A percentile compares a stretch with the other conserved stretches of the same genome.
Conservation (phyloP, 2,329 filamentous ascomycete genomes). For the Colletotrichum graminicola region DNA sequence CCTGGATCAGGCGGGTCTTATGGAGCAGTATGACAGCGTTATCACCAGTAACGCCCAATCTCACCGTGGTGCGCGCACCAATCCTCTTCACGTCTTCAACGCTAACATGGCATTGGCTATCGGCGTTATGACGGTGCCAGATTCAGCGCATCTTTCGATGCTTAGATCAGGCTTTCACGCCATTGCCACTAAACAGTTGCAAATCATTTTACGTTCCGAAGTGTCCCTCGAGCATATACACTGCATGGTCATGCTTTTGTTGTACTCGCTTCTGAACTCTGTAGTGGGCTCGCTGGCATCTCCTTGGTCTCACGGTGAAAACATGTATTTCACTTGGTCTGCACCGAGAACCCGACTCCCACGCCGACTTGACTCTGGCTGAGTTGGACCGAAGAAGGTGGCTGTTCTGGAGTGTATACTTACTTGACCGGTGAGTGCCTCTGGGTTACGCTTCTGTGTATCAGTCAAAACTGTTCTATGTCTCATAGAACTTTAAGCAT, state of each 20-base stretch:
- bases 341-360: conserved; percentile 13
- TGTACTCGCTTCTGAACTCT: conserved; percentile 30
- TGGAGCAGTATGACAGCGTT: conserved; percentile 25
- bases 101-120: conserved; percentile 27
- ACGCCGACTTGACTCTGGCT: conserved; percentile 2
- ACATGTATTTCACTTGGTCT: conserved; percentile 25
- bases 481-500: conserved; percentile 14
- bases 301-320: conserved; percentile 20
- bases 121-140: conserved; percentile 25
- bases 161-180: conserved; percentile 24
- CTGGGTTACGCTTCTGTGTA: not conserved
- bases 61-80: not conserved
- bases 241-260: conserved; percentile 27
- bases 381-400: conserved; percentile 17
- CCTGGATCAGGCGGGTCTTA: conserved; percentile 9
- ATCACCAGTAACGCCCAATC: not conserved
- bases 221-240: conserved; percentile 18
- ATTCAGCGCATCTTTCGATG: conserved; percentile 18
- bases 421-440: conserved; percentile 26
- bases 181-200: conserved; percentile 14
- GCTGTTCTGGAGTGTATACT: conserved; percentile 39
- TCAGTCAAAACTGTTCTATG: not conserved
- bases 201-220: conserved; percentile 12
- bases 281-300: conserved; percentile 33
- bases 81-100: conserved; percentile 27